These are phyloP conservation scores for Drosera spatulata DNA, from an alignment of 179 eudicot species.

Conservation along the genomic window DNA sequence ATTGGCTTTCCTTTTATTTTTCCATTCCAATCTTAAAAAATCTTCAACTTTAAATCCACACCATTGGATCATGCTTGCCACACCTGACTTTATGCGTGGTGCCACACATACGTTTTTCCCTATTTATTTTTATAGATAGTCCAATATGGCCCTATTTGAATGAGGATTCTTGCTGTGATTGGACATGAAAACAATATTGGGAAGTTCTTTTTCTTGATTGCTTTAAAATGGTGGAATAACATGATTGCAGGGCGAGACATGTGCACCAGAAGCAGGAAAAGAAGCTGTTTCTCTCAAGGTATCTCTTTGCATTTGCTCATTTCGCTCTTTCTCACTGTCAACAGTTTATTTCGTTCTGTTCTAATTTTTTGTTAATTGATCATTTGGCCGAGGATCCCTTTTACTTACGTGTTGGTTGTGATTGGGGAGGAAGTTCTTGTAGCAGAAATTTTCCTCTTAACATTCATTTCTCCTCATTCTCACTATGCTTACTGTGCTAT, in stretches of 20 bases:
- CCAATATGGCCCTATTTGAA: too few relatives aligned
- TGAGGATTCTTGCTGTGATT: background rate
- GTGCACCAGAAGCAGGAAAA: slow-evolving; percentile 65
- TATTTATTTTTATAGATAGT: too few relatives aligned
- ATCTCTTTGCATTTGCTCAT: slow-evolving; percentile 5
- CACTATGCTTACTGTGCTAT: background rate
- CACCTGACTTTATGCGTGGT: too few relatives aligned
- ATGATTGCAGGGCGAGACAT: slow-evolving; percentile 71
- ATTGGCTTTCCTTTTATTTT: too few relatives aligned
- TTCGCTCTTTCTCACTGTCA: background rate
- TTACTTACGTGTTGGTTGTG: too few relatives aligned
- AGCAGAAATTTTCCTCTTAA: background rate
- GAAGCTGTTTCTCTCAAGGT: slow-evolving; percentile 71
- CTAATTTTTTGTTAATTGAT: background rate
- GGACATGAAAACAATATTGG: background rate
- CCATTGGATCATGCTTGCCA: too few relatives aligned
- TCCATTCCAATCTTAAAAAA: too few relatives aligned
- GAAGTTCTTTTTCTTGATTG: slow-evolving; percentile 3
- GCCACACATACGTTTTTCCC: too few relatives aligned
- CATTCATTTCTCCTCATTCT: background rate
- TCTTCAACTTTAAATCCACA: too few relatives aligned
- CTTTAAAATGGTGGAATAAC: slow-evolving; percentile 16
- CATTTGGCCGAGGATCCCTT: background rate
- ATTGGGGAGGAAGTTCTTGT: too few relatives aligned
- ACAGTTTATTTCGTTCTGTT: background rate